These are phyloP conservation scores for Penicillium glabrum DNA, from an alignment of 2,329 filamentous ascomycete genomes.

Conservation along the genomic window DNA sequence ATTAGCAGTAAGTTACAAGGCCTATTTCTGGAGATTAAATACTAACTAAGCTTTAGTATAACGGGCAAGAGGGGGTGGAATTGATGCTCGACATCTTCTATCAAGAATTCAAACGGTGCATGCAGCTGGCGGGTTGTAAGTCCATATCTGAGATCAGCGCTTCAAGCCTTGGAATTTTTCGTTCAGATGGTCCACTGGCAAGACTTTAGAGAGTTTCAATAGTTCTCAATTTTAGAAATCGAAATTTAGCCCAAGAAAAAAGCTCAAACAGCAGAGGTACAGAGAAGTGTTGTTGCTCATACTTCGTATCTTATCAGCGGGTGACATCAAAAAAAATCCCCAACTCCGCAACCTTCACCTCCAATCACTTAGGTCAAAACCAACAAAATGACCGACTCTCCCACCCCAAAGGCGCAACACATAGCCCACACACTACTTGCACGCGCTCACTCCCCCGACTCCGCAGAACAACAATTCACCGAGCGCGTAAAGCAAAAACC, in stretches of 20 bases:
- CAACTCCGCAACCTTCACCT: conserved; percentile 5
- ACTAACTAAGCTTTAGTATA: conserved; percentile 22
- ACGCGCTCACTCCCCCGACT: conserved; percentile 75
- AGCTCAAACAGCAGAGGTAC: neutral
- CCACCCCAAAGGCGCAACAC: conserved; percentile 30
- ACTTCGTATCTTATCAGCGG: neutral
- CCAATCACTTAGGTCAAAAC: neutral
- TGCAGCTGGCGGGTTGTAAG: conserved; percentile 29
- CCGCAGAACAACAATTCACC: conserved; percentile 68
- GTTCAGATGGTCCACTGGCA: conserved; percentile 21
- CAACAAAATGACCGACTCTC: conserved; percentile 18
- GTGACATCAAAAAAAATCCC: conserved; percentile 18
- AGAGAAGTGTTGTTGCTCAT: neutral
- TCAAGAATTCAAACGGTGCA: conserved; percentile 32
- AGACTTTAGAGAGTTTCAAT: conserved; percentile 12
- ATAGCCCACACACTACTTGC: conserved; percentile 67
- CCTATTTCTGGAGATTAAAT: neutral
- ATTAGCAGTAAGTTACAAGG: conserved; percentile 27
- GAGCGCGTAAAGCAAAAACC: conserved; percentile 83
- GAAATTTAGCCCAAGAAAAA: neutral
- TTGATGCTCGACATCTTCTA: conserved; percentile 31
- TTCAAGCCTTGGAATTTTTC: conserved; percentile 19
- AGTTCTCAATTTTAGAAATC: neutral
- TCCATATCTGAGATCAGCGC: conserved; percentile 26
- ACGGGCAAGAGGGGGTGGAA: conserved; percentile 33